A percentile compares a stretch with the other conserved stretches of the same genome.
Evolutionary conservation across 257 asterid genomes (phyloP).

Genomic region (Scutellaria minor): DNA sequence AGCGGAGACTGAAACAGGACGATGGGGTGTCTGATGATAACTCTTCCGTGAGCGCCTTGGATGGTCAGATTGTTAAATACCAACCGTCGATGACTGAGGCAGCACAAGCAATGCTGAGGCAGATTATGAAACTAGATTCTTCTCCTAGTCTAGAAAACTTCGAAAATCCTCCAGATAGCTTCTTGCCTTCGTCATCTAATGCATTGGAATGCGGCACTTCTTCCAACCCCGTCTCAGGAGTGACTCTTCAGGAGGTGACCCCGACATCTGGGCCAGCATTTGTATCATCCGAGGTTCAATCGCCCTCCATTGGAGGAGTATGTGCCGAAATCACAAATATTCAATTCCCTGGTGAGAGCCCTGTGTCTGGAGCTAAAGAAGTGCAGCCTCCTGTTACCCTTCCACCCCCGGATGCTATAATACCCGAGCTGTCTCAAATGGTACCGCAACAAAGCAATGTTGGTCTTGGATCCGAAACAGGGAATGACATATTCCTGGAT

Average conservation of each 20-base stretch:
- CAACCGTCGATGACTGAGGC: conserved; percentile 87
- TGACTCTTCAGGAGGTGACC: conserved; percentile 80
- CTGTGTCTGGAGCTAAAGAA: conserved; percentile 45
- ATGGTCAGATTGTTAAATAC: conserved; percentile 84
- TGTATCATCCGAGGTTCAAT: conserved; percentile 48
- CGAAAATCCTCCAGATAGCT: conserved; percentile 51
- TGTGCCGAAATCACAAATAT: conserved; percentile 36
- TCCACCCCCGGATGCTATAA: conserved; percentile 48
- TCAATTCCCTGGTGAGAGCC: conserved; percentile 37
- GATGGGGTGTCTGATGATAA: conserved; percentile 46
- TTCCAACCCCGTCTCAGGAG: conserved; percentile 51
- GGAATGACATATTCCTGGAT: conserved; percentile 44
- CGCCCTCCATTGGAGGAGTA: conserved; percentile 35
- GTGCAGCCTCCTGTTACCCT: conserved; percentile 41
- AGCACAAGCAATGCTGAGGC: conserved; percentile 76
- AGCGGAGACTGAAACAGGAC: conserved; percentile 78
- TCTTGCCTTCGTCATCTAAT: conserved; percentile 47
- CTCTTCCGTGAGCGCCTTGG: conserved; percentile 52
- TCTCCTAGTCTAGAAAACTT: conserved; percentile 64
- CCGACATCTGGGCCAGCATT: conserved; percentile 47
- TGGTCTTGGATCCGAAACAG: conserved; percentile 49
- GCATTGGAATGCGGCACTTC: conserved; percentile 46
- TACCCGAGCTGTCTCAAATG: conserved; percentile 58
- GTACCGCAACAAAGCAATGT: conserved; percentile 49
- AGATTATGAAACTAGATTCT: conserved; percentile 70